Evolutionary conservation across 2,329 filamentous ascomycete species (phyloP), one percentile per base, ranked within the genome.

Genomic region (Parascedosporium putredinis): DNA sequence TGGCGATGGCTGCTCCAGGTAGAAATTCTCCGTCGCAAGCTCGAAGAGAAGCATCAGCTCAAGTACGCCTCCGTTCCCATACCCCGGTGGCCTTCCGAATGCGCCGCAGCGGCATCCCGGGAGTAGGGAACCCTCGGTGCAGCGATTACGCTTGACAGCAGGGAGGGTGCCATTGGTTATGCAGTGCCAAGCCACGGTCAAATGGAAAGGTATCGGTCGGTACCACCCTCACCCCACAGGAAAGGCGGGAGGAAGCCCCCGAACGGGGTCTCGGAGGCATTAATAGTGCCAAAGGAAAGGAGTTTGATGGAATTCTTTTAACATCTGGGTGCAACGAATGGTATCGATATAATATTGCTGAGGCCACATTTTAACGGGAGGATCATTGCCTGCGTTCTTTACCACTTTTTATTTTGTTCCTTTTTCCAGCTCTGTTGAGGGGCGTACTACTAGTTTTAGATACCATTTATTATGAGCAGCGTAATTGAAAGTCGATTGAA

Each of bases 1-100:
- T 64, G 66, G 38, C 67, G 76, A 50, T 83, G 79, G 79, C 60
- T 62, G 25, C 58, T 82, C 6, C 66, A 67, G 18, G 72, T 73
- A 47, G 72, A 78, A 55, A 70, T 82, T 14, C 61, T 77, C 52
- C 68, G 76, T 52, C 73, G 68, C 52, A 73, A 78, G 57, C 58
- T 81, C 45, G 74, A 79, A 56, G 61, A 62, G 10, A 60, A 66
- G 47, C 65, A 67, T 6, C 68, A 68, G 1, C 53, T 69, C 25
- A 62, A 57, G 51, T 81, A 72, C 54, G 72, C 67, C n/a, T 23
- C 20, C 12, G 42, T 51, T 34, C 16, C 43, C 5, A 31, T 34
- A 6, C 49, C 49, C 12, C 16, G 23, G 20, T 45, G 40, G 36
- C 40, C 25, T 1, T 16, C 9, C n/a, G 27, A 34, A 14, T 33